phyloP scores from a whole-genome alignment of 1,284 basidiomycete species.

The Rugosomyces carneus region DNA sequence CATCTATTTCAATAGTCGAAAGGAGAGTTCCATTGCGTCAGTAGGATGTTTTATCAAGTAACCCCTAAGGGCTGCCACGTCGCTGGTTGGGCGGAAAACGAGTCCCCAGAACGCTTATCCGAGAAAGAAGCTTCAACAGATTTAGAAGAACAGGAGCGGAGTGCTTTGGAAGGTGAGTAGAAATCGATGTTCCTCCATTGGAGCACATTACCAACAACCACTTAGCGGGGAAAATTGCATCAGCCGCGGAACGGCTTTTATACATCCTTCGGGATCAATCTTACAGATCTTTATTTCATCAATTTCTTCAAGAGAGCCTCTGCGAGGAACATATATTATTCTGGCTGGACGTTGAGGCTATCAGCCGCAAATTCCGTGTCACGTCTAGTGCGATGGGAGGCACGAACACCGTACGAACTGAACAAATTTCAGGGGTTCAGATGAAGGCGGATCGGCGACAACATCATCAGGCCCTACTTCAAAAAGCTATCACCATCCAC shows the following conservation, averaged over 20 bases:
- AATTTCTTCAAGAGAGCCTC: slow-evolving; percentile 11
- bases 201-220: background rate
- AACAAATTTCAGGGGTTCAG: background rate
- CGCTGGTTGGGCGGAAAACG: slow-evolving; percentile 10
- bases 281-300: slow-evolving; percentile 10
- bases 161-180: background rate
- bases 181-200: background rate
- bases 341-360: slow-evolving; percentile 14
- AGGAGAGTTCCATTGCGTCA: background rate
- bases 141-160: slow-evolving; percentile 3
- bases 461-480: slow-evolving; percentile 11
- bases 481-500: slow-evolving; percentile 11
- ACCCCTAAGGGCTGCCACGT: slow-evolving; percentile 13
- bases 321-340: slow-evolving; percentile 15
- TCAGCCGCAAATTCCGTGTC: slow-evolving; percentile 13
- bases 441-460: slow-evolving; percentile 8
- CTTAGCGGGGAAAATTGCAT: background rate
- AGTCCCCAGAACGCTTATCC: background rate
- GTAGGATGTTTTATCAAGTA: slow-evolving; percentile 15
- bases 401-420: background rate
- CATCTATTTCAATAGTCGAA: background rate
- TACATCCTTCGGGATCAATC: slow-evolving; percentile 13
- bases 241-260: slow-evolving; percentile 4
- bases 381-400: slow-evolving; percentile 12
- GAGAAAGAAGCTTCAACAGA: slow-evolving; percentile 4